Evolutionary conservation across 352 stramenopile species (phyloP).

Genomic region (Globisporangium mamillatum): DNA sequence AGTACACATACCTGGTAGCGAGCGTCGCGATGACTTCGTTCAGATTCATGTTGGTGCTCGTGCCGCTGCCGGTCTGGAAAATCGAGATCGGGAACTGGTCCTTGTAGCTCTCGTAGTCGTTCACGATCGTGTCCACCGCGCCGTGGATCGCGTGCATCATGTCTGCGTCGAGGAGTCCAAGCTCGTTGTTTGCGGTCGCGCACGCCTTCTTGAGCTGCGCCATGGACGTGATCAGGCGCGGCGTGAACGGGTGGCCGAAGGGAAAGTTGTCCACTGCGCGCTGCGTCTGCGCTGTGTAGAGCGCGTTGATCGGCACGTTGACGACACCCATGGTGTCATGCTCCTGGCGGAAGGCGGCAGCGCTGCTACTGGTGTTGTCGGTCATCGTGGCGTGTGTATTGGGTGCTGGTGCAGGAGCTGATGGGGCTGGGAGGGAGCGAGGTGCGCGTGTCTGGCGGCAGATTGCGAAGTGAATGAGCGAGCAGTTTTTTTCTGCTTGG

Average conservation of each 20-base stretch:
- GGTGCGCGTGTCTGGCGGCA: neutral
- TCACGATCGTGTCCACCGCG: conserved; percentile 31
- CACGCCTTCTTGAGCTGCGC: conserved; percentile 50
- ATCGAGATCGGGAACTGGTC: conserved; percentile 56
- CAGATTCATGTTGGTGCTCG: conserved; percentile 98
- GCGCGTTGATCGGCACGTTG: conserved; percentile 40
- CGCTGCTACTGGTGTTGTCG: conserved; percentile 5
- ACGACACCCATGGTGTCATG: conserved; percentile 55
- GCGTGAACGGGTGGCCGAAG: conserved; percentile 43
- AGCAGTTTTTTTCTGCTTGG: conserved; percentile 7
- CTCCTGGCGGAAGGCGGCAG: conserved; percentile 35
- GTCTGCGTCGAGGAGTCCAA: conserved; percentile 33
- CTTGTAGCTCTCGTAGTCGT: conserved; percentile 29
- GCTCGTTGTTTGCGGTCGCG: conserved; percentile 39
- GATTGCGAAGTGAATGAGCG: conserved; percentile 1
- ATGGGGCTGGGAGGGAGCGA: neutral
- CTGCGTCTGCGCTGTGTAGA: conserved; percentile 58
- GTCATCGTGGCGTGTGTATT: conserved; percentile 1
- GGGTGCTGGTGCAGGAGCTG: neutral
- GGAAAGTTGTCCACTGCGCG: conserved; percentile 51
- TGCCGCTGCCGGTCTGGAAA: conserved; percentile 93
- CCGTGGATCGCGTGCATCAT: conserved; percentile 36
- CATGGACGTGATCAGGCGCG: conserved; percentile 38
- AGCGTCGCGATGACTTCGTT: conserved; percentile 96
- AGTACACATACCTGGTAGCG: conserved; percentile 32